These are phyloP conservation scores for Barnettozyma pratensis DNA, from an alignment of 805 yeast species.

Conservation along the genomic window DNA sequence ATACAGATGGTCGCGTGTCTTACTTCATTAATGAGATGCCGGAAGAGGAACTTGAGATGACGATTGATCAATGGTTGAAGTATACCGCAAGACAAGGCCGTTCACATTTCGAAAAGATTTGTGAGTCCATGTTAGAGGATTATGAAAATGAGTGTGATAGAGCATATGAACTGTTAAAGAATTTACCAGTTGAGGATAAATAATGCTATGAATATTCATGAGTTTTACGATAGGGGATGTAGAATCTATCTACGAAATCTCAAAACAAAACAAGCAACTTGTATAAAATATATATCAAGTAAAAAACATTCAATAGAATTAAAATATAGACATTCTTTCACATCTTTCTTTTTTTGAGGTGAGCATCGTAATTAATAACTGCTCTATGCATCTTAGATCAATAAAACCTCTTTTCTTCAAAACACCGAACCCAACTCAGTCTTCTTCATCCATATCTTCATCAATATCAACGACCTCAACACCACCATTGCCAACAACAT, in stretches of 20 bases:
- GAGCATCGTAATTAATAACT: too few relatives aligned
- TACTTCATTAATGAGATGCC: conserved; percentile 67
- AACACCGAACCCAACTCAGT: not conserved
- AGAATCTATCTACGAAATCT: too few relatives aligned
- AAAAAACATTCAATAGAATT: too few relatives aligned
- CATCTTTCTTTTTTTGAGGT: too few relatives aligned
- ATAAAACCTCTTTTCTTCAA: too few relatives aligned
- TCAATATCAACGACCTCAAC: not conserved
- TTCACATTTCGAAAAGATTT: conserved; percentile 39
- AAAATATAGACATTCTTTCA: too few relatives aligned
- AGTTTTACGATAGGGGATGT: too few relatives aligned
- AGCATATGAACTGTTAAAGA: conserved; percentile 41
- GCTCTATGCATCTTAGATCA: too few relatives aligned
- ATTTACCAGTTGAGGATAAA: conserved; percentile 26
- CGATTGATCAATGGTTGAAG: conserved; percentile 65
- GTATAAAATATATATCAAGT: too few relatives aligned
- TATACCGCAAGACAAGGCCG: conserved; percentile 52
- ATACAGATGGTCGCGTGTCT: conserved; percentile 60
- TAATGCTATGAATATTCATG: not conserved
- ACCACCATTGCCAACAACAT: not conserved
- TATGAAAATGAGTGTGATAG: conserved; percentile 44
- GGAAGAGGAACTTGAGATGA: conserved; percentile 59
- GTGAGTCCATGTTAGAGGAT: conserved; percentile 41
- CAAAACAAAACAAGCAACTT: too few relatives aligned
- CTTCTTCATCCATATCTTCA: conserved; percentile 2